A percentile compares a stretch with the other conserved stretches of the same genome.
These are phyloP conservation scores for Penicillium antarcticum DNA, from an alignment of 495 filamentous ascomycete species.

Conservation along the genomic window DNA sequence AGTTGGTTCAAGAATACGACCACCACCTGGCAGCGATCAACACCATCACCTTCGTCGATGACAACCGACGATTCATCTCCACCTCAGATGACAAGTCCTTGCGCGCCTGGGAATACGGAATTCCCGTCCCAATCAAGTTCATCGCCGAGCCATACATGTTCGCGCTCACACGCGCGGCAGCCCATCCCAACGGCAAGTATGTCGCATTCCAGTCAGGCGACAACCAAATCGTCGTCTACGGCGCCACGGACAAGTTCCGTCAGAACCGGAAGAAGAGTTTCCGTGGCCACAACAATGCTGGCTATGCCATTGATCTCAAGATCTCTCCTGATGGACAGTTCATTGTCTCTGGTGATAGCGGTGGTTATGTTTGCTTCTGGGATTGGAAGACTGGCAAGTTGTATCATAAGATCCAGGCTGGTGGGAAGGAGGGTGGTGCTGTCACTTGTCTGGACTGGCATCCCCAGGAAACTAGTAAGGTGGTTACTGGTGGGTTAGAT, in stretches of 20 bases:
- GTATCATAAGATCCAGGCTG: constrained; percentile 89
- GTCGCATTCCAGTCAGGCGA: constrained; percentile 89
- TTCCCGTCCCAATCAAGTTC: constrained; percentile 86
- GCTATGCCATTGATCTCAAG: constrained; percentile 86
- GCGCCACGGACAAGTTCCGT: constrained; percentile 87
- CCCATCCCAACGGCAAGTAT: constrained; percentile 88
- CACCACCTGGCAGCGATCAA: constrained; percentile 97
- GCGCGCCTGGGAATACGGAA: constrained; percentile 95
- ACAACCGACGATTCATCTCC: constrained; percentile 93
- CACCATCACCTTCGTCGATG: constrained; percentile 94
- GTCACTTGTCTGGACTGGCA: constrained; percentile 87
- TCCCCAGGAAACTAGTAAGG: constrained; percentile 90
- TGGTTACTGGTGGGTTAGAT: constrained; percentile 85
- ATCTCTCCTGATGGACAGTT: constrained; percentile 91
- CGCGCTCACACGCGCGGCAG: constrained; percentile 72
- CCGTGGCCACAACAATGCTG: constrained; percentile 91
- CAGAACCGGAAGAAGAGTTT: constrained; percentile 97
- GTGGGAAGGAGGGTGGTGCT: constrained; percentile 58
- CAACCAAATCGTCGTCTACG: constrained; percentile 96
- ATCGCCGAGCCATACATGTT: constrained; percentile 98
- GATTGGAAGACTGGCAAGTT: constrained; percentile 99
- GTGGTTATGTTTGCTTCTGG: constrained; percentile 92
- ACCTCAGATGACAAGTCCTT: constrained; percentile 96
- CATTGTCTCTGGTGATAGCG: constrained; percentile 77
- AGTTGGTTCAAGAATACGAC: constrained; percentile 95